Conservation (phyloP, 805 yeast genomes). For the Grigorovia transvaalensis region DNA sequence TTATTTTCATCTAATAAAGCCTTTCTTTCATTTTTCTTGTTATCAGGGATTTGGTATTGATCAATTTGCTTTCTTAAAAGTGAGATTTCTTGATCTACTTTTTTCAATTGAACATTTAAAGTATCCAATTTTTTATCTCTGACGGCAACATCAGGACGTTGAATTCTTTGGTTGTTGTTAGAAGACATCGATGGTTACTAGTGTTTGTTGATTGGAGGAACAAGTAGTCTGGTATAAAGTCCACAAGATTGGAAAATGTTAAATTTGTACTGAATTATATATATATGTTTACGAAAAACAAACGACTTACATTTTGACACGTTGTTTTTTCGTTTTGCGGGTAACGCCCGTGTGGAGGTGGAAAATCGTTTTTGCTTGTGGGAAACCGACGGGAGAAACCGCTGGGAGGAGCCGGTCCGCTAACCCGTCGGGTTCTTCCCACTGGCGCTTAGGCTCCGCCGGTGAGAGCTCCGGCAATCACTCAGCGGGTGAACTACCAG, state of each 20-base stretch:
- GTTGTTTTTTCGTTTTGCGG: not conserved
- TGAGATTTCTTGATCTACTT: conserved; percentile 44
- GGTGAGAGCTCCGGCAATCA: no score
- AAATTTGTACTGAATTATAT: not conserved
- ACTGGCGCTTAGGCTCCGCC: no score
- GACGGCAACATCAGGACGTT: conserved; percentile 62
- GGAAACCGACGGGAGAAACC: no score
- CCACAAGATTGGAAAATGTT: not conserved
- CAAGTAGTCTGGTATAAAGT: not conserved
- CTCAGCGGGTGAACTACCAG: no score
- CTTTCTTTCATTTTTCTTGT: conserved; percentile 42
- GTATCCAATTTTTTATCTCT: conserved; percentile 49
- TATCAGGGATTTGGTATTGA: conserved; percentile 37
- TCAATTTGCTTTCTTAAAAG: conserved; percentile 47
- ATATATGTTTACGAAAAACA: not conserved
- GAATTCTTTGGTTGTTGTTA: conserved; percentile 30
- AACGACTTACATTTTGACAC: not conserved
- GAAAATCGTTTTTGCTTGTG: not conserved
- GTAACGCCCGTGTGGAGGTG: not conserved
- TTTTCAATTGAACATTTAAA: conserved; percentile 51
- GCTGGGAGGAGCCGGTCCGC: no score
- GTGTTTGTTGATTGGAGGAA: not conserved
- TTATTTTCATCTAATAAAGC: conserved; percentile 40
- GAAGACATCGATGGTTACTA: not conserved
- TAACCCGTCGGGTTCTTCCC: no score